Percentiles rank a stretch among this genome's conserved stretches.
Evolutionary conservation across 2,329 filamentous ascomycete species (phyloP).

Genomic region (Epichloe sibirici): DNA sequence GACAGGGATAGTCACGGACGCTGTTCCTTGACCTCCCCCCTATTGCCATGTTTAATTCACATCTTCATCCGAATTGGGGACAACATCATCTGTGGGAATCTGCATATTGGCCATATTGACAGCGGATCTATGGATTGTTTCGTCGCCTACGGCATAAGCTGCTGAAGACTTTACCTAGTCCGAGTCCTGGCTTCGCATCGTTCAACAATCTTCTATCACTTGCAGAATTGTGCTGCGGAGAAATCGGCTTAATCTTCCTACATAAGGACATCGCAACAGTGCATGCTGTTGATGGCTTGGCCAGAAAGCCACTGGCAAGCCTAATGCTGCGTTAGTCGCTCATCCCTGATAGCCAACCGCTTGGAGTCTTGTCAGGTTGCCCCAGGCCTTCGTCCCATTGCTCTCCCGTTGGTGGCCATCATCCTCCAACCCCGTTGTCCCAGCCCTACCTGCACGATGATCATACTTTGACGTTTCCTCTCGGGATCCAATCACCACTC

Average conservation of each 20-base stretch:
- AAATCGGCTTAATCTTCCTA: neutral
- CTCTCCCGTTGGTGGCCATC: neutral
- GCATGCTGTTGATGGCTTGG: neutral
- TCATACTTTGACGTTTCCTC: neutral
- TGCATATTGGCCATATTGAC: neutral
- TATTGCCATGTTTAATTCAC: neutral
- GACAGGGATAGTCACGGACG: conserved; percentile 2
- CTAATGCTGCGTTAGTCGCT: conserved; percentile 2
- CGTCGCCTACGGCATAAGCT: neutral
- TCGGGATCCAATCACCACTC: conserved; percentile 5
- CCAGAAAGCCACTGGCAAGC: conserved; percentile 1
- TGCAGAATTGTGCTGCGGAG: neutral
- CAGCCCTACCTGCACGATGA: neutral
- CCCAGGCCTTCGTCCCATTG: neutral
- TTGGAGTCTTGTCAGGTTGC: neutral
- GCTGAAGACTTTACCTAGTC: neutral
- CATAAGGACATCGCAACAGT: neutral
- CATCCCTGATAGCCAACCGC: neutral
- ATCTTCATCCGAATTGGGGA: neutral
- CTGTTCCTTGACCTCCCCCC: neutral
- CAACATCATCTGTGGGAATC: neutral
- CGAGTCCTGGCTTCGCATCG: neutral
- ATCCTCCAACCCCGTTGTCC: neutral
- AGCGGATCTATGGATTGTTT: neutral
- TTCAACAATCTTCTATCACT: neutral